Percentiles rank a stretch among this genome's conserved stretches.
phyloP scores from a whole-genome alignment of 2,329 filamentous ascomycete genomes.

The Meredithiella fracta region DNA sequence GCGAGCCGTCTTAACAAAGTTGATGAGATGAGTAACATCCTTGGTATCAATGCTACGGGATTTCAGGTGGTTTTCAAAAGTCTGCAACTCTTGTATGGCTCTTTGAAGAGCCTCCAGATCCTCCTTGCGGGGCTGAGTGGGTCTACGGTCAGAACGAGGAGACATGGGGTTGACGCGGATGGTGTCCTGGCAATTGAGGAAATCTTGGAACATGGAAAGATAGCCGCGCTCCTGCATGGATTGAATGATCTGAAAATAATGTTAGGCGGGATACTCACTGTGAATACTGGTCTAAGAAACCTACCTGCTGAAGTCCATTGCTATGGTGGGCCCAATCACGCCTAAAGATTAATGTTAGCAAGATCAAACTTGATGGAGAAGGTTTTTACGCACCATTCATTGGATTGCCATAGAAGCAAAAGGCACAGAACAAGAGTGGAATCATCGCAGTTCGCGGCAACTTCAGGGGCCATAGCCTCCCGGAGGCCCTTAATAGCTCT shows the following conservation, averaged over 20 bases:
- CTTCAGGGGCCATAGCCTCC: slow-evolving; percentile 73
- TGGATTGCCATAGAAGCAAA: slow-evolving; percentile 87
- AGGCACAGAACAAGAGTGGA: slow-evolving; percentile 83
- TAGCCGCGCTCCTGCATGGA: slow-evolving; percentile 59
- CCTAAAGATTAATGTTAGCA: slow-evolving; percentile 36
- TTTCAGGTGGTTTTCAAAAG: slow-evolving; percentile 51
- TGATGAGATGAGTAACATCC: slow-evolving; percentile 51
- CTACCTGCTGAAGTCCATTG: slow-evolving; percentile 70
- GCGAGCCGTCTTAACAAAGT: slow-evolving; percentile 55
- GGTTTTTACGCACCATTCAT: slow-evolving; percentile 58
- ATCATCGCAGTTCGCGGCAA: slow-evolving; percentile 62
- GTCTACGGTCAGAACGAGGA: slow-evolving; percentile 43
- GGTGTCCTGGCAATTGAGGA: slow-evolving; percentile 58
- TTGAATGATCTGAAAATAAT: slow-evolving; percentile 46
- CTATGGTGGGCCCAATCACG: slow-evolving; percentile 85
- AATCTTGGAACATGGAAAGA: slow-evolving; percentile 70
- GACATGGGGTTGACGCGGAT: slow-evolving; percentile 36
- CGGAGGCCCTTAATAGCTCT: slow-evolving; percentile 76
- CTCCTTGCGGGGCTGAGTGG: slow-evolving; percentile 49
- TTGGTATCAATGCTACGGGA: slow-evolving; percentile 53
- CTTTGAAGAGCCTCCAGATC: slow-evolving; percentile 52
- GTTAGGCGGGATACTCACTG: slow-evolving; percentile 15
- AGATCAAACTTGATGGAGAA: not conserved
- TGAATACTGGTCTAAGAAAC: not conserved
- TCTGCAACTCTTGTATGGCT: slow-evolving; percentile 49